Evolutionary conservation across 2,329 filamentous ascomycete genomes (phyloP), one percentile per base, ranked within the genome.

Genomic region (Xenosphaeropsis pyriputrescens): DNA sequence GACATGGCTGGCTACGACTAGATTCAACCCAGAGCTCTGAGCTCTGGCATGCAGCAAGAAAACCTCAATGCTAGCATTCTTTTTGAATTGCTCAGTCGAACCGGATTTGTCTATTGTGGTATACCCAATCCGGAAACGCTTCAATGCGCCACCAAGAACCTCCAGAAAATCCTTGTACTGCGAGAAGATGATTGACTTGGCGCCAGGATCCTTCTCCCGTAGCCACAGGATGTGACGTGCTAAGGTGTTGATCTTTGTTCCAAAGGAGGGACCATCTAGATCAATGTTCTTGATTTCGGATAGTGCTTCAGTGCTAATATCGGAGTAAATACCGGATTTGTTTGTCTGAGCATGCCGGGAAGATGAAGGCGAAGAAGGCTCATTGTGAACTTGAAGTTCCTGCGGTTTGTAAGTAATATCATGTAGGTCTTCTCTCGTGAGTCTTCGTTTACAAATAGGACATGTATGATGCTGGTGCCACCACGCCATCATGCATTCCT

Each of bases 181-280:
- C 1, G 85, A 93, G 57, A 94, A 98, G n/a, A 96, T 70, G 53
- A 98, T 82, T 0, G 84, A 83, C 54, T 96, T 96, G 8, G 85
- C 76, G 0, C 85, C 85, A 0, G 85, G 84, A 47, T 95, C 86
- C 35, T 83, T 75, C 46, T 81, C 67, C 2, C 89, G 75, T 15
- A 96, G 67, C 84, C 85, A 95, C 13, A 93, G 59, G 2, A 96
- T 59, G 55, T 96, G 91, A 2, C 85, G 72, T 18, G 79, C 69
- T 2, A 89, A 60, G 0, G 75, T 93, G 54, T 95, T 86, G 14
- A 96, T 79, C 57, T 96, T 98, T 1, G 84, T 93, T 2, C 85
- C 86, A 50, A 84, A 95, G 0, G 81, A 86, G 2, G 70, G 70
- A 0, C 72, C 72, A 9, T 75, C 61, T 1, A 96, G 65, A 36